phyloP scores from a whole-genome alignment of 2,329 filamentous ascomycete species.

The Trichoderma harzianum region DNA sequence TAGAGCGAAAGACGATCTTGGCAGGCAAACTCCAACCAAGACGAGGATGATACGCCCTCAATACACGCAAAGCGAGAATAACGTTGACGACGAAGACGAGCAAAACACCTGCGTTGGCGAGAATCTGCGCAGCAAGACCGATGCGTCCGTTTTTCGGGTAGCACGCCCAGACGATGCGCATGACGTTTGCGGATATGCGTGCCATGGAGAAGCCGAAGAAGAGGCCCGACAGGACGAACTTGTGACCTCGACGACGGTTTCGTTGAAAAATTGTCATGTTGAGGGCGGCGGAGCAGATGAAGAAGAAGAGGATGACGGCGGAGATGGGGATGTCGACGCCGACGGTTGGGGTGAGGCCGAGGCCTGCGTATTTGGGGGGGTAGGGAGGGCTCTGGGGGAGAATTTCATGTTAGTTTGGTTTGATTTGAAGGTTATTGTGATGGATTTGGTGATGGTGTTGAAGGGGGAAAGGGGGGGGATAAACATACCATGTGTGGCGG shows the following conservation, averaged over 20 bases:
- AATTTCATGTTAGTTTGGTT: background rate
- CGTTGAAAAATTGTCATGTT: conserved; percentile 58
- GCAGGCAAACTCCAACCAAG: conserved; percentile 64
- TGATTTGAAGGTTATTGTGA: background rate
- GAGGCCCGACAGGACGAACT: conserved; percentile 57
- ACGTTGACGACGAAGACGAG: conserved; percentile 76
- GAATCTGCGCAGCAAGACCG: conserved; percentile 61
- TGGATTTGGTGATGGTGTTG: background rate
- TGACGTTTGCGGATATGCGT: conserved; percentile 48
- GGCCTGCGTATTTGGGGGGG: conserved; percentile 41
- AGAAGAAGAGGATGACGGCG: conserved; percentile 59
- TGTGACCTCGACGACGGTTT: conserved; percentile 49
- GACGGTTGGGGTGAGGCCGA: conserved; percentile 57
- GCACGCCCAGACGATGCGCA: conserved; percentile 53
- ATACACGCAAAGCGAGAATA: conserved; percentile 69
- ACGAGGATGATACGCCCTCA: conserved; percentile 67
- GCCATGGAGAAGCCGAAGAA: conserved; percentile 58
- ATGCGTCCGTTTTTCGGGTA: conserved; percentile 39
- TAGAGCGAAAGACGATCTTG: conserved; percentile 49
- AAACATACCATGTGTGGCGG: background rate
- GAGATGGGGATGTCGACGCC: conserved; percentile 62
- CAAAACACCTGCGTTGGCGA: conserved; percentile 70
- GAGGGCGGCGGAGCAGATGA: conserved; percentile 47
- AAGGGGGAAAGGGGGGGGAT: background rate
- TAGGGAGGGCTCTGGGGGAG: conserved; percentile 35